These are phyloP conservation scores for Petunia axillaris DNA, from an alignment of 257 asterid genomes.

Conservation along the genomic window DNA sequence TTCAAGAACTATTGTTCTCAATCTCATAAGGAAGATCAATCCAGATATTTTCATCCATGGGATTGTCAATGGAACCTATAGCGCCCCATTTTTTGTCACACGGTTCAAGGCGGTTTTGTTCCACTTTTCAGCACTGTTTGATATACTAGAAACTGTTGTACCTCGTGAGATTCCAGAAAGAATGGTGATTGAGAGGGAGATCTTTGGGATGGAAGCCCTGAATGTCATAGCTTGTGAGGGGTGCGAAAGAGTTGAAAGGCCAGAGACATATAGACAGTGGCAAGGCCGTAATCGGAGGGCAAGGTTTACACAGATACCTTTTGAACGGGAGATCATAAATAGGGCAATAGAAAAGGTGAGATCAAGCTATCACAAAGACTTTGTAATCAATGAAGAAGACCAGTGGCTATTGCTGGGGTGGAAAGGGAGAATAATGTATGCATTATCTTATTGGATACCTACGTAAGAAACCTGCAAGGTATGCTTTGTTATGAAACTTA, in stretches of 20 bases:
- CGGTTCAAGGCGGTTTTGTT: slow-evolving; percentile 69
- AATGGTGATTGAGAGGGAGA: slow-evolving; percentile 59
- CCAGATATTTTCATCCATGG: slow-evolving; percentile 65
- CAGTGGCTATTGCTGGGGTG: slow-evolving; percentile 76
- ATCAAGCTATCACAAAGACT: slow-evolving; percentile 59
- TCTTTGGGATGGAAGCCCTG: slow-evolving; percentile 63
- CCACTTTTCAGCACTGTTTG: slow-evolving; percentile 67
- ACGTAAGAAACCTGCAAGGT: slow-evolving; percentile 24
- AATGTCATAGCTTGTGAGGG: slow-evolving; percentile 85
- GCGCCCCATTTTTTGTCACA: slow-evolving; percentile 54
- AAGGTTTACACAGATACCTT: slow-evolving; percentile 54
- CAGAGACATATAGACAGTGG: slow-evolving; percentile 81
- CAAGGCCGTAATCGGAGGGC: slow-evolving; percentile 58
- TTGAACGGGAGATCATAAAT: slow-evolving; percentile 40
- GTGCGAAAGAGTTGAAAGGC: slow-evolving; percentile 71
- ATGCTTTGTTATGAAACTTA: background rate
- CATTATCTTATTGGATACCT: slow-evolving; percentile 71
- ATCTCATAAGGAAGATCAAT: slow-evolving; percentile 53
- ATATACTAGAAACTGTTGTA: slow-evolving; percentile 58
- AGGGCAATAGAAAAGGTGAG: slow-evolving; percentile 51
- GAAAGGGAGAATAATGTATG: slow-evolving; percentile 73
- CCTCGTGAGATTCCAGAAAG: slow-evolving; percentile 60
- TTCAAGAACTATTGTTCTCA: slow-evolving; percentile 52
- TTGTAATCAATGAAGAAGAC: slow-evolving; percentile 61
- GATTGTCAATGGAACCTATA: slow-evolving; percentile 35